Evolutionary conservation across 2,329 filamentous ascomycete species (phyloP).

Genomic region (Myriosclerotinia scirpicola): DNA sequence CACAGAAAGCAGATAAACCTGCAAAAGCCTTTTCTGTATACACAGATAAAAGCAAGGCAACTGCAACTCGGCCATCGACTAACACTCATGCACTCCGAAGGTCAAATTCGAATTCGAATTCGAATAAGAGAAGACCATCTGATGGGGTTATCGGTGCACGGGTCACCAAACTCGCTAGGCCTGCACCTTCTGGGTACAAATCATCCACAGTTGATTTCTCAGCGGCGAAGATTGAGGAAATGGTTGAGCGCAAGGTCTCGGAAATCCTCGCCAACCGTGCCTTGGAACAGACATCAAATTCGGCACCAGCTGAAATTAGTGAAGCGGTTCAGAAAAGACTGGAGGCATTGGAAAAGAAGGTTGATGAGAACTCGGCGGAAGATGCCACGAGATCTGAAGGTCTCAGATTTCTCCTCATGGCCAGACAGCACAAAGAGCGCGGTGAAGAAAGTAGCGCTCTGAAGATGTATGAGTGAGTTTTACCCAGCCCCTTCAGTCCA

Average conservation of each 20-base stretch:
- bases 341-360: slow-evolving; percentile 81
- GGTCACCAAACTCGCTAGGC: slow-evolving; percentile 51
- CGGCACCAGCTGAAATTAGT: slow-evolving; percentile 55
- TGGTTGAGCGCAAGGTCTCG: slow-evolving; percentile 88
- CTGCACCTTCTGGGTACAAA: slow-evolving; percentile 34
- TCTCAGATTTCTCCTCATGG: slow-evolving; percentile 82
- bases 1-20: slow-evolving; percentile 65
- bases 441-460: slow-evolving; percentile 78
- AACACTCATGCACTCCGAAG: slow-evolving; percentile 33
- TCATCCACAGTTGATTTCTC: slow-evolving; percentile 51
- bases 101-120: slow-evolving; percentile 43
- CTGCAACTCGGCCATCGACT: slow-evolving; percentile 38
- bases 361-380: slow-evolving; percentile 65
- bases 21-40: slow-evolving; percentile 86
- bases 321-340: slow-evolving; percentile 79
- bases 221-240: slow-evolving; percentile 77
- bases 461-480: slow-evolving; percentile 63
- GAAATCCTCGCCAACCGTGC: slow-evolving; percentile 82
- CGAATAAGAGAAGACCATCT: slow-evolving; percentile 40
- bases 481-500: background rate
- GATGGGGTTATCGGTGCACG: slow-evolving; percentile 41
- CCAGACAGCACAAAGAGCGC: slow-evolving; percentile 82
- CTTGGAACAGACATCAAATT: slow-evolving; percentile 53
- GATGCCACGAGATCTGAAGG: slow-evolving; percentile 74
- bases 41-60: slow-evolving; percentile 65